Evolutionary conservation across 495 filamentous ascomycete species (phyloP), one percentile per base, ranked within the genome.

Genomic region (Evansstolkia leycettana): DNA sequence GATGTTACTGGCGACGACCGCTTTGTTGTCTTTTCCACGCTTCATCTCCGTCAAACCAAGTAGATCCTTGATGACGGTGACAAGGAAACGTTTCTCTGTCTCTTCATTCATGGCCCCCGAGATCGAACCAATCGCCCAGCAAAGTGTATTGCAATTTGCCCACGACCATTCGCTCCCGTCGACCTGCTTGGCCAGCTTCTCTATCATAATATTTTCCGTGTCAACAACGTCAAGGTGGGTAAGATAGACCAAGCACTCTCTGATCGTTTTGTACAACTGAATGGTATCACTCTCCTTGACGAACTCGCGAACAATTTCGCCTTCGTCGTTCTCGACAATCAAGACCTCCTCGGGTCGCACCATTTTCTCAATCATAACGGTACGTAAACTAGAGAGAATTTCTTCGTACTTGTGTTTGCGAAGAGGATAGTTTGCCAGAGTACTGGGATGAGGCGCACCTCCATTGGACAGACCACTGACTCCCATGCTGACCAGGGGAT

Each of bases 311-410:
- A 99, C 92, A 41, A 99, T 96, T 54, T 99, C 90, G 29, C 92
- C 90, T 58, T 99, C 90, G 43, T 99, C 90, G 54, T 99, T 99
- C 58, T 99, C 90, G 5, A 99, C 92, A 49, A 99, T 87, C 40
- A 99, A 57, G n/a, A 99, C 92, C 63, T 96, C 92, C 61, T 99
- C 90, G 5, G 90, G 90, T 24, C 85, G 70, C 17, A 96, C 90
- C 90, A 99, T 96, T 62, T 94, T 93, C 65, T 99, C 90, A 43
- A 99, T 95, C 90, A 99, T 99, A 28, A 99, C 90, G 27, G 84
- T 80, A 38, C 90, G 79, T 31, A 99, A 69, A 52, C 94, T 94
- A 7, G 88, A 86, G 13, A 99, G 65, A 10, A 99, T 80, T 46
- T 93, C 85, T 41, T 78, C 78, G 54, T 96, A 99, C 58, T 94